These are phyloP conservation scores for Ganoderma resinaceum DNA, from an alignment of 1,284 basidiomycete genomes.

Conservation along the genomic window DNA sequence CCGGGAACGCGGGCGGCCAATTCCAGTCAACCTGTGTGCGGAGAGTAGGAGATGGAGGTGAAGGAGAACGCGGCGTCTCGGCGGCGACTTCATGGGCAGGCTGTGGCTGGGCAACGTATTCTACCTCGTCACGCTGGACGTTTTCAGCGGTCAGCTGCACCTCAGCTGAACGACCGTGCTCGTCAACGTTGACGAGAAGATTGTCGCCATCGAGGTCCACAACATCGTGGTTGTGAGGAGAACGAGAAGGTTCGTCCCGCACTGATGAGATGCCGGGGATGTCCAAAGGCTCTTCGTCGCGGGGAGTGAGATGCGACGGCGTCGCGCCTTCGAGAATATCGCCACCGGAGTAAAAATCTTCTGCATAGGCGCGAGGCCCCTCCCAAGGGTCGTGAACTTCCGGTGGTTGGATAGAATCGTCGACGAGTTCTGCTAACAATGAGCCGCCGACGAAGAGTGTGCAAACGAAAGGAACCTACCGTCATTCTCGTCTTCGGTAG, in stretches of 20 bases:
- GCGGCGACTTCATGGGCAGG: background rate
- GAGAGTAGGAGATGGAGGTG: conserved; percentile 29
- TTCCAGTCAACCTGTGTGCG: conserved; percentile 46
- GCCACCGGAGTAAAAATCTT: conserved; percentile 56
- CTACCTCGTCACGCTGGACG: background rate
- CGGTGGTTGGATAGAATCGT: conserved; percentile 13
- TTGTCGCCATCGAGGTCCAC: conserved; percentile 15
- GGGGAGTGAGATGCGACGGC: conserved; percentile 33
- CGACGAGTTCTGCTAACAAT: conserved; percentile 8
- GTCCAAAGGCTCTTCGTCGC: conserved; percentile 23
- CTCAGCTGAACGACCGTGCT: background rate
- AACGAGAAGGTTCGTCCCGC: background rate
- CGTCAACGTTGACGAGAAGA: background rate
- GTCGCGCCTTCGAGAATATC: conserved; percentile 34
- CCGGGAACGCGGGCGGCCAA: conserved; percentile 45
- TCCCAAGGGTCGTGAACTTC: conserved; percentile 58
- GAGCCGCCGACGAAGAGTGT: background rate
- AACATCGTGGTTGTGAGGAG: conserved; percentile 6
- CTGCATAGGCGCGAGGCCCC: conserved; percentile 56
- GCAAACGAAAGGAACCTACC: background rate
- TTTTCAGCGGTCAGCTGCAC: background rate
- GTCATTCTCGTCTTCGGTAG: conserved; percentile 24
- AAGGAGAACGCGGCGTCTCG: conserved; percentile 9
- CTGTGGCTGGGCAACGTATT: background rate
- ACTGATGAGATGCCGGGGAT: conserved; percentile 22